Percentiles rank a stretch among this genome's conserved stretches.
Evolutionary conservation across 768 basidiomycete genomes (phyloP).

Genomic region (Naganishia kalamii): DNA sequence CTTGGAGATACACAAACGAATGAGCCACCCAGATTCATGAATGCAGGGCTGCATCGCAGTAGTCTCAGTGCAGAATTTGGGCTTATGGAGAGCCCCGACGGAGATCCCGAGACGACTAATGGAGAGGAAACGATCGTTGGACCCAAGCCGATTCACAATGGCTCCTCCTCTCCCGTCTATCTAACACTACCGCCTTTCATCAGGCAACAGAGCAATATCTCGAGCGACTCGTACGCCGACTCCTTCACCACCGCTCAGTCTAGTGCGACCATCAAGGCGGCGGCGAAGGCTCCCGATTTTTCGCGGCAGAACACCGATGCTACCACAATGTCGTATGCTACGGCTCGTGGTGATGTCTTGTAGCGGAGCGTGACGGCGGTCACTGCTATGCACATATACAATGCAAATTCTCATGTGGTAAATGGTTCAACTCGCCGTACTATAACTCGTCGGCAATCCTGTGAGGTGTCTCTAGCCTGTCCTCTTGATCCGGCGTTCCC

Average conservation of each 20-base stretch:
- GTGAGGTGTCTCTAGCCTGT: background rate
- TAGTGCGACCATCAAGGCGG: background rate
- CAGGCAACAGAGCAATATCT: background rate
- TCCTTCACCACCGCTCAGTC: background rate
- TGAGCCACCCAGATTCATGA: background rate
- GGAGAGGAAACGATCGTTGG: background rate
- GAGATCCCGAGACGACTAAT: background rate
- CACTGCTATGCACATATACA: no score
- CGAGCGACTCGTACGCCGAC: background rate
- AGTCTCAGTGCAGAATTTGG: constrained; percentile 1
- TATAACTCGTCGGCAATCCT: constrained; percentile 9
- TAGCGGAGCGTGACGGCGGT: background rate
- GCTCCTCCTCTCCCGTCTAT: background rate
- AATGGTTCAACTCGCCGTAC: no score
- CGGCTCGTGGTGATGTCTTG: background rate
- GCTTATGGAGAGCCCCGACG: background rate
- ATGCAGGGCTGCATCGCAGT: background rate
- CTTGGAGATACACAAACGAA: background rate
- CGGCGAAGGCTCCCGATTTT: background rate
- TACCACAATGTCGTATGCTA: constrained; percentile 4
- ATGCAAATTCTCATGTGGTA: no score
- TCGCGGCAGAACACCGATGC: background rate
- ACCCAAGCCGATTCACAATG: background rate
- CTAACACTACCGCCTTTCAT: background rate
- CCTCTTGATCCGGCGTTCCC: no score